Conservation (phyloP, 257 asterid genomes). For the Solanum appendiculatum region DNA sequence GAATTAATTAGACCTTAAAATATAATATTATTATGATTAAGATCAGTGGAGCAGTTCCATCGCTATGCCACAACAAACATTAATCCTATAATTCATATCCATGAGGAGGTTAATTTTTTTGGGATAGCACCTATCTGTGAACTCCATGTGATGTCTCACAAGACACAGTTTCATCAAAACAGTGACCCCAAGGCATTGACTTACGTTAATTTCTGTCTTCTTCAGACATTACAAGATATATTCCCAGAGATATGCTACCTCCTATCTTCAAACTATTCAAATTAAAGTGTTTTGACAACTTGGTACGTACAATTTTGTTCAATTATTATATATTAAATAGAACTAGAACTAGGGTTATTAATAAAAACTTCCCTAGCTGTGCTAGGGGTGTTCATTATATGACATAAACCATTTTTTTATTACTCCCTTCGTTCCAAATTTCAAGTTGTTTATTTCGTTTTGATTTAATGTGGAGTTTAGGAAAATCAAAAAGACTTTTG, state of each 20-base stretch:
- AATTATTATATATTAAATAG: not conserved
- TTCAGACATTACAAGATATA: not conserved
- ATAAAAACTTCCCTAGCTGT: not conserved
- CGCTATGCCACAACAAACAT: too few relatives aligned
- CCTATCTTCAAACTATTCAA: not conserved
- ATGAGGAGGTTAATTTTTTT: not conserved
- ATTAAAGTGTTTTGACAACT: not conserved
- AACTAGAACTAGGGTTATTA: not conserved
- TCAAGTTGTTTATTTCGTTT: too few relatives aligned
- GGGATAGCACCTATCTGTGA: not conserved
- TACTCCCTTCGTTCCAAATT: too few relatives aligned
- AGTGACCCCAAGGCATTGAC: not conserved
- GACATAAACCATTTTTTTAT: too few relatives aligned
- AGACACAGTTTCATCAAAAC: not conserved
- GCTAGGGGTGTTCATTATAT: not conserved
- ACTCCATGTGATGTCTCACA: not conserved
- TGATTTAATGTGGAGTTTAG: too few relatives aligned
- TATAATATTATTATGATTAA: too few relatives aligned
- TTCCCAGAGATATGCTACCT: not conserved
- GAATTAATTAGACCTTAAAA: too few relatives aligned
- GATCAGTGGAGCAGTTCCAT: accelerated
- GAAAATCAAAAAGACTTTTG: too few relatives aligned
- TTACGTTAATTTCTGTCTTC: not conserved
- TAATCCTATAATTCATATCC: not conserved
- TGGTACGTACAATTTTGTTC: not conserved